Conservation (phyloP, 2,329 filamentous ascomycete species). For the Domatiomyces catenatus region DNA sequence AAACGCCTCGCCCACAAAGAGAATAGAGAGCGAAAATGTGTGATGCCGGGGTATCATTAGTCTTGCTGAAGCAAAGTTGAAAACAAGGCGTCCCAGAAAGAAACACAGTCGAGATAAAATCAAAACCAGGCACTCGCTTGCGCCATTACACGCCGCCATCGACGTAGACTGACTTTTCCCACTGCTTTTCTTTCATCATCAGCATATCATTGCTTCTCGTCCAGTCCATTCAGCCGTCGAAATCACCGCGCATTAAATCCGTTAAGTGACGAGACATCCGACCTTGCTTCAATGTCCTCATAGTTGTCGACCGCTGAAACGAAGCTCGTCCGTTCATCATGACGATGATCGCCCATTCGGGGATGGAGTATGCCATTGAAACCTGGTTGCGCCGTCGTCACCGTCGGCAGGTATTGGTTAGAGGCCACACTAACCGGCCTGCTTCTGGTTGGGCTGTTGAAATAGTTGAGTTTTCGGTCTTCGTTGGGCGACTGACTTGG, state of each 20-base stretch:
- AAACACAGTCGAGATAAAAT: no score
- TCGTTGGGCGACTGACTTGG: constrained; percentile 1
- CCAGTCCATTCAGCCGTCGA: background rate
- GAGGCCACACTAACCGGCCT: background rate
- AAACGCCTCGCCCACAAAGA: no score
- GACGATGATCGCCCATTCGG: background rate
- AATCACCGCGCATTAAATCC: constrained; percentile 11
- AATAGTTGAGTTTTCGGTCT: background rate
- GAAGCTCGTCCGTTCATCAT: constrained; percentile 1
- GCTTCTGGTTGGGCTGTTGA: background rate
- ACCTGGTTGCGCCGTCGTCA: background rate
- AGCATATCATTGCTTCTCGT: background rate
- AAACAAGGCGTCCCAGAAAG: no score
- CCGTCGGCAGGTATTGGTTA: background rate
- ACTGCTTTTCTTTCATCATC: background rate
- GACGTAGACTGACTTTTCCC: background rate
- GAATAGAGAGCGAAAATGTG: no score
- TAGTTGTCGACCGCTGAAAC: constrained; percentile 15
- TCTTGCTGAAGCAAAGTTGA: no score
- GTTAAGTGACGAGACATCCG: constrained; percentile 16
- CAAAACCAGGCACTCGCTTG: no score
- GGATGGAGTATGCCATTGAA: background rate
- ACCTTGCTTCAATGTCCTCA: constrained; percentile 16
- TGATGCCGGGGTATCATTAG: no score
- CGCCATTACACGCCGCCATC: no score